These are phyloP conservation scores for Zygosaccharomyces sapae DNA, from an alignment of 1,139 yeast genomes.

Conservation along the genomic window DNA sequence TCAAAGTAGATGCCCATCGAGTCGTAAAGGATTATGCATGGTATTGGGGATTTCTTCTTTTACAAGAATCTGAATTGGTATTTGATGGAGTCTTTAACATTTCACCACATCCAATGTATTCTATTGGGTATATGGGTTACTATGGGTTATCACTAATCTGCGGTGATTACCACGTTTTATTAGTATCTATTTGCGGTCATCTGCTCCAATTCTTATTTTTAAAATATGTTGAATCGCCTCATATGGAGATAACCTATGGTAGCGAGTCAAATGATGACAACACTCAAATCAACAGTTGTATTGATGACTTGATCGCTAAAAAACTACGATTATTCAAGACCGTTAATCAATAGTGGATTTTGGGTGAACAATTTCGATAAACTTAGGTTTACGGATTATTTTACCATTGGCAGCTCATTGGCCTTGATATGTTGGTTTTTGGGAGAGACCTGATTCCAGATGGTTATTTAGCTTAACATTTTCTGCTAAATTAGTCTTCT, in stretches of 20 bases:
- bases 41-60: constrained; percentile 93
- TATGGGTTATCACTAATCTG: constrained; percentile 80
- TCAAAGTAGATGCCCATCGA: constrained; percentile 81
- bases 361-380: constrained; percentile 55
- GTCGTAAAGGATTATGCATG: constrained; percentile 90
- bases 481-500: constrained; percentile 49
- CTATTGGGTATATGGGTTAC: constrained; percentile 84
- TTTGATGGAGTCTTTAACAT: constrained; percentile 89
- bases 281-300: constrained; percentile 19
- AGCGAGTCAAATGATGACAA: constrained; percentile 25
- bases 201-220: constrained; percentile 74
- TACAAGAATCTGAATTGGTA: constrained; percentile 70
- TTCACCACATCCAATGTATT: constrained; percentile 94
- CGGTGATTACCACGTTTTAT: constrained; percentile 67
- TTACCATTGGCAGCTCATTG: constrained; percentile 48
- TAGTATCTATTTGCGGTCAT: constrained; percentile 73
- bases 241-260: constrained; percentile 74
- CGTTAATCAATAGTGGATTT: constrained; percentile 48
- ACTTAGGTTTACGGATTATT: constrained; percentile 61
- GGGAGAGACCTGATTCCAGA: constrained; percentile 39
- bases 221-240: constrained; percentile 80
- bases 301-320: constrained; percentile 37
- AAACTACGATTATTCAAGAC: constrained; percentile 46
- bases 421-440: constrained; percentile 47
- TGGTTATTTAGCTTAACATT: constrained; percentile 49